Base-by-base conservation (phyloP, 345 rosid genomes). In the Draba incana region DNA sequence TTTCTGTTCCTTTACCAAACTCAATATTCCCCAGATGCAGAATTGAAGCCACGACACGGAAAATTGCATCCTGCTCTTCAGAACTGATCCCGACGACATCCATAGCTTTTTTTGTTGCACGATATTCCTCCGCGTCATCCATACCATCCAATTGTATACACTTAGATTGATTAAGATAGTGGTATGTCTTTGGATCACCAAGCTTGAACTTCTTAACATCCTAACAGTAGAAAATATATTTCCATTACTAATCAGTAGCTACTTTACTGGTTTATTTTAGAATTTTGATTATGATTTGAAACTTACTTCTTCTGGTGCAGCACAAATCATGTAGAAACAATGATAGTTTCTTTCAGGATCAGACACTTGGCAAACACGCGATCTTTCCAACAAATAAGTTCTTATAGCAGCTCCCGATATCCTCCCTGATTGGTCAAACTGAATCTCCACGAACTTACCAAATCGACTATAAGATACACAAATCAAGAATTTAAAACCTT, bases 381-480 rank as follows among this genome's bases (percentile, higher is more conserved):
- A 94, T 78, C 99, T 91, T 85, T 92, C 99, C 61, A 92, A 84
- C 85, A 92, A 78, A 76, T 94, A 94, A 78, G 99, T 94, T 82
- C 98, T 83, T 76, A 94, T 83, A 12, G 99, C 99, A 81, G 99
- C 99, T 75, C 99, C 99, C 4, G 98, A 94, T 80, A 94, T 92
- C 77, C 83, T 88, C 81, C 98, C 98, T 30, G 70, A 69, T 57
- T 60, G 78, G 75, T 94, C 98, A 82, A 94, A 94, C 71, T 94
- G 99, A 79, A 94, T 84, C 87, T 94, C 99, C 88, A 94, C 99
- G 57, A 94, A 92, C 88, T 94, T 92, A 85, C 99, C 99, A 65
- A 94, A 94, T 54, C 98, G 98, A 83, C 99, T 94, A 69, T 75
- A 74, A 64, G 69, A 78, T 56, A 44, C 31, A 55, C 37, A 12